phyloP scores from a whole-genome alignment of 176 grass and related monocot genomes.

The Guadua angustifolia region DNA sequence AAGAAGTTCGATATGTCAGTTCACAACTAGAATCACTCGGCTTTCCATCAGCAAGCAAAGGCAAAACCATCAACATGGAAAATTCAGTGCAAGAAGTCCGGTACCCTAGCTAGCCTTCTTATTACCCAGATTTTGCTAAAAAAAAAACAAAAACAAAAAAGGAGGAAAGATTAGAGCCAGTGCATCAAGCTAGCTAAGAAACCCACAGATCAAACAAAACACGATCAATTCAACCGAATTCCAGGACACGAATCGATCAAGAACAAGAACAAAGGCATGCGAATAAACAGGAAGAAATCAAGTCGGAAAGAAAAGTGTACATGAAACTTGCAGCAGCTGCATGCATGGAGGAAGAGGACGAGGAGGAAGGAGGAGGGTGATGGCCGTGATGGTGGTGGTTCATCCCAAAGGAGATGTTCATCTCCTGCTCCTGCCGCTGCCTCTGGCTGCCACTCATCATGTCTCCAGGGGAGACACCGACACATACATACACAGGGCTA shows the following conservation, averaged over 20 bases:
- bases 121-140: neutral
- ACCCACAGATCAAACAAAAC: conserved; percentile 6
- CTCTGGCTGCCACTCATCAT: conserved; percentile 43
- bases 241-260: neutral
- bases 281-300: neutral
- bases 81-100: conserved; percentile 38
- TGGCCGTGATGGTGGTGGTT: conserved; percentile 18
- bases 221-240: conserved; percentile 10
- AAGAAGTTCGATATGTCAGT: conserved; percentile 25
- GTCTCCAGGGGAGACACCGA: conserved; percentile 20
- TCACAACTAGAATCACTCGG: conserved; percentile 25
- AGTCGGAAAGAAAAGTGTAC: conserved; percentile 34
- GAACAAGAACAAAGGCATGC: neutral
- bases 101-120: conserved; percentile 17
- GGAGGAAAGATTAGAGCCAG: neutral
- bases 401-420: conserved; percentile 75
- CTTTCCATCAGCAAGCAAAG: conserved; percentile 1
- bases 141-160: neutral
- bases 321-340: conserved; percentile 60
- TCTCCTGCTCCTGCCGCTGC: conserved; percentile 55
- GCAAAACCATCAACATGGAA: conserved; percentile 8
- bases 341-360: conserved; percentile 72
- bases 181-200: neutral
- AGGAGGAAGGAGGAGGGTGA: conserved; percentile 42
- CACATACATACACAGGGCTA: neutral